A percentile compares a stretch with the other conserved stretches of the same genome.
phyloP scores from a whole-genome alignment of 257 asterid genomes.

The Echium plantagineum region DNA sequence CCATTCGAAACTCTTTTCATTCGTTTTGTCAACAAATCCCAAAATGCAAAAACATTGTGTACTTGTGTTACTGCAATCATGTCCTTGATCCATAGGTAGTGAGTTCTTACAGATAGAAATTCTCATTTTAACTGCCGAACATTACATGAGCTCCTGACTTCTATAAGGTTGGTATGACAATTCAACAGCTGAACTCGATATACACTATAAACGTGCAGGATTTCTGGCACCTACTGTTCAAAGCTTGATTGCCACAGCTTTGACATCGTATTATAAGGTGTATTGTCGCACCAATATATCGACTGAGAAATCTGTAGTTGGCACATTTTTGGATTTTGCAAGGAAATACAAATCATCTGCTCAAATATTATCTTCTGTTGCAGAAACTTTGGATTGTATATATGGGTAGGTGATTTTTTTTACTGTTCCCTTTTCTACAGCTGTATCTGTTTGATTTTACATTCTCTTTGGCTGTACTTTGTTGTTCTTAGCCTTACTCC shows the following conservation, averaged over 20 bases:
- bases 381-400: slow-evolving; percentile 57
- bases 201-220: slow-evolving; percentile 30
- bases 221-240: slow-evolving; percentile 32
- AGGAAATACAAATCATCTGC: slow-evolving; percentile 52
- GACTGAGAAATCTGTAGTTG: slow-evolving; percentile 28
- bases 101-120: too few species aligned
- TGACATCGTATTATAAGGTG: slow-evolving; percentile 47
- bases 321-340: slow-evolving; percentile 52
- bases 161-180: neutral
- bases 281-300: slow-evolving; percentile 25
- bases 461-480: neutral
- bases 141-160: neutral
- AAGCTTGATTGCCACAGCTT: slow-evolving; percentile 66
- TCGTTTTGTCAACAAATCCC: neutral
- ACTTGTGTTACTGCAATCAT: too few species aligned
- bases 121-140: neutral
- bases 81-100: neutral
- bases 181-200: neutral
- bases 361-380: slow-evolving; percentile 69
- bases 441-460: slow-evolving; percentile 3
- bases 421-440: neutral
- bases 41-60: neutral
- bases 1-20: neutral
- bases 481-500: neutral
- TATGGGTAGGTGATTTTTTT: slow-evolving; percentile 35